These are phyloP conservation scores for Russula lepida DNA, from an alignment of 768 basidiomycete genomes.

Conservation along the genomic window DNA sequence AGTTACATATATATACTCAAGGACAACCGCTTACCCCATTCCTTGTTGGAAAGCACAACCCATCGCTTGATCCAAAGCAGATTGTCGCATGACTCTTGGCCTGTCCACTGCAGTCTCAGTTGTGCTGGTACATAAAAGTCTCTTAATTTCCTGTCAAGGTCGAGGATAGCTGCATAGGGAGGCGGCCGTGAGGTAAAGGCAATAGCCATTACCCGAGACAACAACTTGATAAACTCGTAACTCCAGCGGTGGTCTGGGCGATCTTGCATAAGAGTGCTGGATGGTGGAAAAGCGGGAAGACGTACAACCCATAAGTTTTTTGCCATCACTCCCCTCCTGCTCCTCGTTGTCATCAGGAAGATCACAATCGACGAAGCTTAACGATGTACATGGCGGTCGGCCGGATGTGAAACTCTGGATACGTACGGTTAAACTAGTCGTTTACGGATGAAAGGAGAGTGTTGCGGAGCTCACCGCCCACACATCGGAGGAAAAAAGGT, in stretches of 20 bases:
- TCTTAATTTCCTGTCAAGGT: constrained; percentile 52
- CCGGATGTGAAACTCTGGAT: constrained; percentile 25
- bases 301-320: constrained; percentile 14
- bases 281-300: neutral
- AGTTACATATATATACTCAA: constrained; percentile 12
- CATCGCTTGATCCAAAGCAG: constrained; percentile 16
- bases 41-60: constrained; percentile 24
- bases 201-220: constrained; percentile 35
- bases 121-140: constrained; percentile 46
- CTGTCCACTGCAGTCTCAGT: constrained; percentile 33
- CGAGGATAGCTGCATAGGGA: constrained; percentile 43
- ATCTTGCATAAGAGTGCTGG: neutral
- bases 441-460: neutral
- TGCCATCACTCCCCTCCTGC: neutral
- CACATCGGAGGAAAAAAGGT: constrained; percentile 55
- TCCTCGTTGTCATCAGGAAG: constrained; percentile 20
- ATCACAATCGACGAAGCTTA: constrained; percentile 25
- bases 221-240: constrained; percentile 40
- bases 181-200: constrained; percentile 36
- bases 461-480: constrained; percentile 38
- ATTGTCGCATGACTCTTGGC: neutral
- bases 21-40: constrained; percentile 24
- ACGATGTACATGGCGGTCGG: constrained; percentile 23
- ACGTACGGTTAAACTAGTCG: neutral
- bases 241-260: constrained; percentile 44